phyloP scores from a whole-genome alignment of 164 flowering plant species.

The Umbilicus rupestris region DNA sequence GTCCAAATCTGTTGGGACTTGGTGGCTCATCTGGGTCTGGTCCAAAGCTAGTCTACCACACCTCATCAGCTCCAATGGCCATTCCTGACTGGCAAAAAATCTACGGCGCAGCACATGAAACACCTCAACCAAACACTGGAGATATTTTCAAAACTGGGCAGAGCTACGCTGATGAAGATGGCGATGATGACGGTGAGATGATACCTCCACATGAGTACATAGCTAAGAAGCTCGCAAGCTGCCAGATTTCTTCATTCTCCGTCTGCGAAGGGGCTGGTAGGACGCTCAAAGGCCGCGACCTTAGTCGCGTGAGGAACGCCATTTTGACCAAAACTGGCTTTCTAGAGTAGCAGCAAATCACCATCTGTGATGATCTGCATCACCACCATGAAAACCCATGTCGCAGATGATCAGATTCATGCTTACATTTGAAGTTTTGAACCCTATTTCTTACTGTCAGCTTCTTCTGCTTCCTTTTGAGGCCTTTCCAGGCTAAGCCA shows the following conservation, averaged over 20 bases:
- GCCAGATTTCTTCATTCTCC: slow-evolving; percentile 63
- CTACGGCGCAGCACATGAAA: slow-evolving; percentile 24
- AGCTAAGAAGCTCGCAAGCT: slow-evolving; percentile 57
- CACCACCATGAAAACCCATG: too few relatives aligned
- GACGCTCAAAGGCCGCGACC: slow-evolving; percentile 88
- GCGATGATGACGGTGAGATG: slow-evolving; percentile 38
- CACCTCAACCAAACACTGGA: neutral
- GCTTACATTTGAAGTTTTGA: too few relatives aligned
- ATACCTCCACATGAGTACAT: slow-evolving; percentile 85
- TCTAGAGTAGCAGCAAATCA: slow-evolving; percentile 26
- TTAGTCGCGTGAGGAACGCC: slow-evolving; percentile 69
- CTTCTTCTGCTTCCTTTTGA: too few relatives aligned
- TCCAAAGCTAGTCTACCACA: slow-evolving; percentile 19
- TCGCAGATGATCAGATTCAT: too few relatives aligned
- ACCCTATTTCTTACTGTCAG: too few relatives aligned
- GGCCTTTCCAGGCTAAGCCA: too few relatives aligned
- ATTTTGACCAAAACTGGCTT: slow-evolving; percentile 74
- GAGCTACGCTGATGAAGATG: slow-evolving; percentile 32
- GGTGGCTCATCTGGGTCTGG: neutral
- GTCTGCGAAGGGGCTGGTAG: slow-evolving; percentile 84
- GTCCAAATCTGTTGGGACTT: too few relatives aligned
- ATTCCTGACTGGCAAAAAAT: slow-evolving; percentile 65
- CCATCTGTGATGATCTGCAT: too few relatives aligned
- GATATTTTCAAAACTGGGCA: slow-evolving; percentile 7
- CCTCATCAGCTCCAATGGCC: slow-evolving; percentile 44